Evolutionary conservation across 2,329 filamentous ascomycete species (phyloP).

Genomic region (Fusarium camptoceras): DNA sequence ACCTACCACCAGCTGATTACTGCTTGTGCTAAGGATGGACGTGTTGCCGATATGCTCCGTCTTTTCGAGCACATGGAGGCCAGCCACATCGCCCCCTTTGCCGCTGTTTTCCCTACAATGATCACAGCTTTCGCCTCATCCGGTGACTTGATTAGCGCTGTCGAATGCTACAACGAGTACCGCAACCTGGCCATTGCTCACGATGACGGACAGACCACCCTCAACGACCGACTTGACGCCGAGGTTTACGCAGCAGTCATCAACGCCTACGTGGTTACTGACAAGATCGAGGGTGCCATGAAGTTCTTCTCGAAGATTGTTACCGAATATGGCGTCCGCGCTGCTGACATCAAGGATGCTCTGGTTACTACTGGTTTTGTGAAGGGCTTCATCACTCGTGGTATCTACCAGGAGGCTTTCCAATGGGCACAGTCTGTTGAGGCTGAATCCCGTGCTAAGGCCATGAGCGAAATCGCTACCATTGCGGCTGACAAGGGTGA

Average conservation of each 20-base stretch:
- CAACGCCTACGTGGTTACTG: conserved; percentile 86
- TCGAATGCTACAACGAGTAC: conserved; percentile 97
- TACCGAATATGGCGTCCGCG: conserved; percentile 67
- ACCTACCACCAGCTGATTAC: conserved; percentile 88
- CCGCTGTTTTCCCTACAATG: conserved; percentile 90
- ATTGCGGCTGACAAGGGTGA: conserved; percentile 84
- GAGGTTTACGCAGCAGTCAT: conserved; percentile 93
- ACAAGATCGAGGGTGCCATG: conserved; percentile 82
- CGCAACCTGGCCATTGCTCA: conserved; percentile 86
- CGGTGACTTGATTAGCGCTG: conserved; percentile 86
- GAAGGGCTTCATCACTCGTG: conserved; percentile 77
- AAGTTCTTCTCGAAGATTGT: conserved; percentile 88
- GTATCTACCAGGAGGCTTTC: conserved; percentile 79
- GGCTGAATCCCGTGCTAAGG: conserved; percentile 66
- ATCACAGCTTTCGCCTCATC: conserved; percentile 89
- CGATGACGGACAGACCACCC: conserved; percentile 76
- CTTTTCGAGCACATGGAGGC: conserved; percentile 93
- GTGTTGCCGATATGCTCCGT: conserved; percentile 87
- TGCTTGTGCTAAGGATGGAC: conserved; percentile 85
- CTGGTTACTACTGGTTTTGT: conserved; percentile 82
- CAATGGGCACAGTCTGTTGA: conserved; percentile 76
- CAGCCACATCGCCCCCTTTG: conserved; percentile 77
- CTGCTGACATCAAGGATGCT: conserved; percentile 74
- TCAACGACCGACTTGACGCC: conserved; percentile 80
- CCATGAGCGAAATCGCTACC: conserved; percentile 79